phyloP scores from a whole-genome alignment of 371 early-diverging fungal genomes.

The Mucor circinelloides region DNA sequence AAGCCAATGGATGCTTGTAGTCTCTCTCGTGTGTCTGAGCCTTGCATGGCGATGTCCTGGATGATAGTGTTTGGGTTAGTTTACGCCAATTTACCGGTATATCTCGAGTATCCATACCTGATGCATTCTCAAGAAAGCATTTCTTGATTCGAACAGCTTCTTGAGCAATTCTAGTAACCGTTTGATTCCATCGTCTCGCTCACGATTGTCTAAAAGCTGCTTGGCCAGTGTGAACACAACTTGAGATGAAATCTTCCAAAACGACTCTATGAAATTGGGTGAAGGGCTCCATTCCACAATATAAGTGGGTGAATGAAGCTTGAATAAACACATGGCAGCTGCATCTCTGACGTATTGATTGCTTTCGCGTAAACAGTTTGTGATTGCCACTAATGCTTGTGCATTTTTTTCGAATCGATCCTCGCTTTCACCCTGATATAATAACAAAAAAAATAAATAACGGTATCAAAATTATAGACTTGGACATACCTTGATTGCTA shows the following conservation, averaged over 20 bases:
- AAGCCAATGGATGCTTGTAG: conserved; percentile 72
- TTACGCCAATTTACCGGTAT: neutral
- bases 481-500: conserved; percentile 68
- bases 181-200: conserved; percentile 55
- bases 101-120: conserved; percentile 18
- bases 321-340: conserved; percentile 72
- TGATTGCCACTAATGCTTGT: conserved; percentile 66
- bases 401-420: conserved; percentile 65
- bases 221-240: conserved; percentile 57
- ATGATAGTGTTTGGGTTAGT: neutral
- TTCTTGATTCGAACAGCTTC: conserved; percentile 62
- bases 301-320: conserved; percentile 61
- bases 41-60: conserved; percentile 52
- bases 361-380: conserved; percentile 66
- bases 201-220: conserved; percentile 57
- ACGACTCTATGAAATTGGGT: conserved; percentile 59
- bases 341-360: conserved; percentile 65
- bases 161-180: conserved; percentile 62
- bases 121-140: conserved; percentile 59
- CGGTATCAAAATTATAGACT: neutral
- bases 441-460: neutral
- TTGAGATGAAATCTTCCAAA: conserved; percentile 72
- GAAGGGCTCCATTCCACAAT: conserved; percentile 69
- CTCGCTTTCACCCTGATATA: conserved; percentile 37
- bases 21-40: conserved; percentile 62